A percentile compares a stretch with the other conserved stretches of the same genome.
phyloP scores from a whole-genome alignment of 2,329 filamentous ascomycete genomes.

The Paramyrothecium sp. region DNA sequence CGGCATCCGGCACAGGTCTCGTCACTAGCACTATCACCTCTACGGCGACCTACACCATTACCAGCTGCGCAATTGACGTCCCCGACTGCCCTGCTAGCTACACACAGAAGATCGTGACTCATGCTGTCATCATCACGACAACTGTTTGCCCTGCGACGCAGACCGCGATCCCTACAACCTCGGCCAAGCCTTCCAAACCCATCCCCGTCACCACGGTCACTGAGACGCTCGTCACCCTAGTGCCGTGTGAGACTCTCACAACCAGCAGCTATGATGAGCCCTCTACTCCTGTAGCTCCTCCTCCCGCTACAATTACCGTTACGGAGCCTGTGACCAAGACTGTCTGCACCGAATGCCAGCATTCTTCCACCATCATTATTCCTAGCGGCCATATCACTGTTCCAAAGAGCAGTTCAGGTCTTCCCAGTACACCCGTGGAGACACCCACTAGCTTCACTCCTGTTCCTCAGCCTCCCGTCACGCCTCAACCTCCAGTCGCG shows the following conservation, averaged over 20 bases:
- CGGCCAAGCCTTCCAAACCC: conserved; percentile 9
- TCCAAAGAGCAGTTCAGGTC: not conserved
- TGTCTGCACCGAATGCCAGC: not conserved
- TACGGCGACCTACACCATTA: conserved; percentile 28
- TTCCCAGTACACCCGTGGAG: not conserved
- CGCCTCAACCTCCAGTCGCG: not conserved
- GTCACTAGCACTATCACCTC: conserved; percentile 19
- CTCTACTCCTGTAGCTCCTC: conserved; percentile 11
- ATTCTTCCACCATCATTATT: not conserved
- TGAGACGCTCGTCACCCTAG: conserved; percentile 20
- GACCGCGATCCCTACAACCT: conserved; percentile 9
- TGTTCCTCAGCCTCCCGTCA: too few relatives aligned
- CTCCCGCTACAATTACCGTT: conserved; percentile 17
- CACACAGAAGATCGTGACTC: conserved; percentile 28
- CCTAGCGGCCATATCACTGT: not conserved
- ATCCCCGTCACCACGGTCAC: conserved; percentile 18
- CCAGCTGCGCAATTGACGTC: conserved; percentile 32
- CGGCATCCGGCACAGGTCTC: conserved; percentile 11
- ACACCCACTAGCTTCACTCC: not conserved
- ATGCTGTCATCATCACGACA: conserved; percentile 15
- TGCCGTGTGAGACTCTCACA: conserved; percentile 19
- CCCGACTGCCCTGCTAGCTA: conserved; percentile 37
- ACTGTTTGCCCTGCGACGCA: conserved; percentile 20
- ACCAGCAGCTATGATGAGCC: conserved; percentile 21
- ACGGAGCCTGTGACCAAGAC: not conserved